Percentiles rank a stretch among this genome's conserved stretches.
Evolutionary conservation across 352 stramenopile species (phyloP).

Genomic region (Phytophthora syringae): DNA sequence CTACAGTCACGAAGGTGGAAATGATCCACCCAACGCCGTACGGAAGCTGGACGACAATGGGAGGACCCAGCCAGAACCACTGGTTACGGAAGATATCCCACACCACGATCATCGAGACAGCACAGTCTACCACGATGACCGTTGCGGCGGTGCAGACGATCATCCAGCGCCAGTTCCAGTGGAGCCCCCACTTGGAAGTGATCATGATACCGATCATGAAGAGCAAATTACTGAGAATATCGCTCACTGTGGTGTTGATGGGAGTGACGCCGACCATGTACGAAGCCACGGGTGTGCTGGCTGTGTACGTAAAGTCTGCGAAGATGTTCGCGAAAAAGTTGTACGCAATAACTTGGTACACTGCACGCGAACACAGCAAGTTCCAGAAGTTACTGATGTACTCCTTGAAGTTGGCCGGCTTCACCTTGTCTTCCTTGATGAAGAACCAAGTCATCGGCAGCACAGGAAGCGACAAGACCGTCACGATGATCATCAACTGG

Average conservation of each 20-base stretch:
- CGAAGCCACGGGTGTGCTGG: constrained; percentile 21
- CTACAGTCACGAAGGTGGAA: constrained; percentile 26
- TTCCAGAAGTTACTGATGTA: constrained; percentile 42
- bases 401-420: constrained; percentile 28
- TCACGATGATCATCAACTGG: constrained; percentile 53
- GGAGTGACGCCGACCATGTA: constrained; percentile 44
- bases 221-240: constrained; percentile 42
- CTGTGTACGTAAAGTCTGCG: constrained; percentile 33
- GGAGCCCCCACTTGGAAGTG: constrained; percentile 37
- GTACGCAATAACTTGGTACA: constrained; percentile 46
- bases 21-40: constrained; percentile 31
- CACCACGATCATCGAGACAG: constrained; percentile 18
- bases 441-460: constrained; percentile 43
- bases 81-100: constrained; percentile 30
- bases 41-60: constrained; percentile 28
- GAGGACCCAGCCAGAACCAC: constrained; percentile 26
- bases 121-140: constrained; percentile 18
- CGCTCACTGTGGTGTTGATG: constrained; percentile 35
- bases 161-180: constrained; percentile 33
- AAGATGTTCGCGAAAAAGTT: constrained; percentile 48
- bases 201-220: constrained; percentile 46
- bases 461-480: constrained; percentile 23
- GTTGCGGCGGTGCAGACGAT: constrained; percentile 13
- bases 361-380: constrained; percentile 31
- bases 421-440: constrained; percentile 38